Evolutionary conservation across 179 eudicot species (phyloP).

Genomic region (Beta macrorhiza): DNA sequence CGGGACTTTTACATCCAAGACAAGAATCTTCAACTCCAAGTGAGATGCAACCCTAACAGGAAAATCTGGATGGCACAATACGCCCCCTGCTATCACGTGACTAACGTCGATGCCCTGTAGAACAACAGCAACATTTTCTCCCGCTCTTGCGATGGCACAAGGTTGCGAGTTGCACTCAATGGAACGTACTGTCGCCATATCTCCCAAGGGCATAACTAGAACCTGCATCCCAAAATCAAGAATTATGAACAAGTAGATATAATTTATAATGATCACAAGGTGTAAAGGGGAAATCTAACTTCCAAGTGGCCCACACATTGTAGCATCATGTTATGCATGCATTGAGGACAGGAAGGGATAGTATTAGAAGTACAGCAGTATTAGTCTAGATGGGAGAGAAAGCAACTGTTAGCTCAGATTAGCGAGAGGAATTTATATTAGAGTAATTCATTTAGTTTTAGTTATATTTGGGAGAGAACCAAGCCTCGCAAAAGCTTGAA

Average conservation of each 20-base stretch:
- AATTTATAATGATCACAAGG: background rate
- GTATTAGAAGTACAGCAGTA: no score
- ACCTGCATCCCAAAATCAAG: constrained; percentile 47
- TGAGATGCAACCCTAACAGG: constrained; percentile 73
- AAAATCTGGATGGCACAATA: constrained; percentile 93
- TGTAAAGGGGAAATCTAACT: background rate
- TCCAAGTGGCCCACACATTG: background rate
- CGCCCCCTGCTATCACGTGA: constrained; percentile 73
- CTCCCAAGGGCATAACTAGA: constrained; percentile 84
- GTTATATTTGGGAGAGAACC: no score
- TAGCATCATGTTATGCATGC: no score
- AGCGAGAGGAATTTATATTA: no score
- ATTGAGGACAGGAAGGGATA: no score
- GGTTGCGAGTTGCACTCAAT: constrained; percentile 74
- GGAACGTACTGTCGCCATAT: constrained; percentile 63
- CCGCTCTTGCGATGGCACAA: constrained; percentile 77
- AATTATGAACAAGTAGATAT: constrained; percentile 11
- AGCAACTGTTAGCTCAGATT: no score
- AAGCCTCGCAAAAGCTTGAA: no score
- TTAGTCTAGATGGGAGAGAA: no score
- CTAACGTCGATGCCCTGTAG: constrained; percentile 74
- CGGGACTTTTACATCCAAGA: constrained; percentile 69
- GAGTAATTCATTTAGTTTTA: no score
- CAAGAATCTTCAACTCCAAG: constrained; percentile 80
- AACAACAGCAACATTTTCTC: constrained; percentile 78